phyloP scores from a whole-genome alignment of 345 rosid genomes.

The Geranium brycei region DNA sequence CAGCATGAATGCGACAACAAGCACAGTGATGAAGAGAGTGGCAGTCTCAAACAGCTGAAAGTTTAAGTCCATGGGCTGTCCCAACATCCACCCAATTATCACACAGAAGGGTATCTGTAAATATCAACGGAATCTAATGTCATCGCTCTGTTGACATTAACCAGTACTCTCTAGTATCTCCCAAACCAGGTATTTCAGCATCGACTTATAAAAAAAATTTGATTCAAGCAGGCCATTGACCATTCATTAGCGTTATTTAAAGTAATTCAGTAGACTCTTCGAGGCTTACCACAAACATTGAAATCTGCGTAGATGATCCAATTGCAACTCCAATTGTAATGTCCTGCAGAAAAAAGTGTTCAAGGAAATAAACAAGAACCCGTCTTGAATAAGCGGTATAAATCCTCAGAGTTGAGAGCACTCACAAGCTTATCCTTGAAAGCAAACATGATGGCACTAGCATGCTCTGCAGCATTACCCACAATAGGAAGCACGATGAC shows the following conservation, averaged over 20 bases:
- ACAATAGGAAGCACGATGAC: slow-evolving; percentile 40
- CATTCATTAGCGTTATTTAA: too few relatives aligned
- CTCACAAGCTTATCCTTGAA: slow-evolving; percentile 48
- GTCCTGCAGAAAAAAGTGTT: slow-evolving; percentile 14
- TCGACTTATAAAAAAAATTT: not conserved
- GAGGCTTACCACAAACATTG: slow-evolving; percentile 34
- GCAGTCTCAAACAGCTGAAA: slow-evolving; percentile 39
- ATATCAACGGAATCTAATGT: not conserved
- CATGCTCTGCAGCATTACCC: slow-evolving; percentile 52
- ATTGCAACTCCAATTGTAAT: slow-evolving; percentile 41
- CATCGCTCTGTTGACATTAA: too few relatives aligned
- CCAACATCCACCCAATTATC: slow-evolving; percentile 32
- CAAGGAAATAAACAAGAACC: too few relatives aligned
- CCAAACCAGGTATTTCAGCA: too few relatives aligned
- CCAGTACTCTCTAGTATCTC: too few relatives aligned
- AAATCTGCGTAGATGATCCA: slow-evolving; percentile 45
- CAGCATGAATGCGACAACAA: slow-evolving; percentile 37
- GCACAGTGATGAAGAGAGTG: slow-evolving; percentile 27
- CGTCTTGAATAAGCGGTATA: not conserved
- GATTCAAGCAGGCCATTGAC: too few relatives aligned
- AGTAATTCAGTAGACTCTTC: not conserved
- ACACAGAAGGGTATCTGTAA: slow-evolving; percentile 33
- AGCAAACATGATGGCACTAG: slow-evolving; percentile 40
- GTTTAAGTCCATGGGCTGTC: slow-evolving; percentile 33
- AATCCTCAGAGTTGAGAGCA: not conserved